Conservation (phyloP, 2,329 filamentous ascomycete species). For the Cladosporium sp. region DNA sequence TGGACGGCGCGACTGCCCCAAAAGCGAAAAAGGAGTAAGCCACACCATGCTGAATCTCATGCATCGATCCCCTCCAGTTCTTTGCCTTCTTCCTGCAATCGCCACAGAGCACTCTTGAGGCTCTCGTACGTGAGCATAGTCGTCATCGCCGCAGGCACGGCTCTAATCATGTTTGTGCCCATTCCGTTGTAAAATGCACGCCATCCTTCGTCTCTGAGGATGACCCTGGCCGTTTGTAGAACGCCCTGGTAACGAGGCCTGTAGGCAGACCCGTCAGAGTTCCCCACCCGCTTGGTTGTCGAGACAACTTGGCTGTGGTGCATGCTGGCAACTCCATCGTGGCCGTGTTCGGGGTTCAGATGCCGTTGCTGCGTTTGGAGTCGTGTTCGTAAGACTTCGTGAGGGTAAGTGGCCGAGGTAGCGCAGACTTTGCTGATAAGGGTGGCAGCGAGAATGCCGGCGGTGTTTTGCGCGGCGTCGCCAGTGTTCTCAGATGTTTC, state of each 20-base stretch:
- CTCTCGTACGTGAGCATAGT: constrained; percentile 98
- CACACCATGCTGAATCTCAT: background rate
- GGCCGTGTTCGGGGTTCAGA: constrained; percentile 36
- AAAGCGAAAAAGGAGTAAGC: no score
- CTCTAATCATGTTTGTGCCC: constrained; percentile 95
- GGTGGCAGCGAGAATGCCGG: constrained; percentile 79
- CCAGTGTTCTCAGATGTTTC: constrained; percentile 52
- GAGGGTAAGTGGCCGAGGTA: constrained; percentile 91
- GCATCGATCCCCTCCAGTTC: constrained; percentile 17
- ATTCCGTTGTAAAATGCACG: constrained; percentile 94
- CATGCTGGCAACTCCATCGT: constrained; percentile 46
- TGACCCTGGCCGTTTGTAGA: constrained; percentile 73
- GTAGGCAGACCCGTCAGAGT: constrained; percentile 50
- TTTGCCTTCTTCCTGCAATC: constrained; percentile 48
- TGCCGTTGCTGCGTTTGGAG: constrained; percentile 87
- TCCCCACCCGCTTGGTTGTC: constrained; percentile 31
- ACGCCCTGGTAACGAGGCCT: constrained; percentile 66
- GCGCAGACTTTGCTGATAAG: constrained; percentile 92
- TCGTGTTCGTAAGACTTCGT: constrained; percentile 90
- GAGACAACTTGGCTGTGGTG: constrained; percentile 27
- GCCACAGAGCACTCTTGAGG: constrained; percentile 49
- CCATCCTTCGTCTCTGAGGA: constrained; percentile 89
- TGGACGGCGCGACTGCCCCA: no score
- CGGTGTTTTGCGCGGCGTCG: constrained; percentile 55
- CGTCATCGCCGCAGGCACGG: constrained; percentile 89